These are phyloP conservation scores for Posidonia australis DNA, from an alignment of 106 monocot species.

Conservation along the genomic window DNA sequence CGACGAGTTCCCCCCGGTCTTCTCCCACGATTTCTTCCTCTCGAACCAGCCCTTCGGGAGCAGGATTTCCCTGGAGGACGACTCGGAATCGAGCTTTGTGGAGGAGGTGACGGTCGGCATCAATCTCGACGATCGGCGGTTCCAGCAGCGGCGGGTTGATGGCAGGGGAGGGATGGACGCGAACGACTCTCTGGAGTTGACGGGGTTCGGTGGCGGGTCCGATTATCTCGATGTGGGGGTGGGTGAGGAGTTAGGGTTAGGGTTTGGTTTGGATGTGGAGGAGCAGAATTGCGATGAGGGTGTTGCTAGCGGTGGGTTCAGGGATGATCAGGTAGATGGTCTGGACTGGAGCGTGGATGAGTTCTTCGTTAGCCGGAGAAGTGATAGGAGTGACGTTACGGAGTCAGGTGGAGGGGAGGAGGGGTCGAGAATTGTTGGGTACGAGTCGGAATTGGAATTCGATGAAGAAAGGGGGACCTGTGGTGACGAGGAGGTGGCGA, in stretches of 20 bases:
- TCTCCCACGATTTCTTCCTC: not conserved
- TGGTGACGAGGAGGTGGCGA: too few relatives aligned
- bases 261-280: not conserved
- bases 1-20: not conserved
- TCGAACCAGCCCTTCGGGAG: not conserved
- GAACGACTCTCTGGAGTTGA: not conserved
- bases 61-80: not conserved
- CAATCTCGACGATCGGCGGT: not conserved
- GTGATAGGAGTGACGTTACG: slow-evolving; percentile 5
- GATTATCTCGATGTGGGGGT: not conserved
- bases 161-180: not conserved
- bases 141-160: not conserved
- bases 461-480: slow-evolving; percentile 5
- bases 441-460: slow-evolving; percentile 23
- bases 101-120: not conserved
- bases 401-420: slow-evolving; percentile 8
- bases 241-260: not conserved
- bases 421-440: slow-evolving; percentile 18
- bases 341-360: slow-evolving; percentile 14
- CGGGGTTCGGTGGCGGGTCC: not conserved
- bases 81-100: not conserved
- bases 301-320: not conserved
- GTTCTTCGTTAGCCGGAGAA: slow-evolving; percentile 16
- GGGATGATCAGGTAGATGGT: not conserved
- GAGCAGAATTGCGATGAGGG: not conserved